Evolutionary conservation across 768 basidiomycete genomes (phyloP).

Genomic region (Pleurotus tuoliensis): DNA sequence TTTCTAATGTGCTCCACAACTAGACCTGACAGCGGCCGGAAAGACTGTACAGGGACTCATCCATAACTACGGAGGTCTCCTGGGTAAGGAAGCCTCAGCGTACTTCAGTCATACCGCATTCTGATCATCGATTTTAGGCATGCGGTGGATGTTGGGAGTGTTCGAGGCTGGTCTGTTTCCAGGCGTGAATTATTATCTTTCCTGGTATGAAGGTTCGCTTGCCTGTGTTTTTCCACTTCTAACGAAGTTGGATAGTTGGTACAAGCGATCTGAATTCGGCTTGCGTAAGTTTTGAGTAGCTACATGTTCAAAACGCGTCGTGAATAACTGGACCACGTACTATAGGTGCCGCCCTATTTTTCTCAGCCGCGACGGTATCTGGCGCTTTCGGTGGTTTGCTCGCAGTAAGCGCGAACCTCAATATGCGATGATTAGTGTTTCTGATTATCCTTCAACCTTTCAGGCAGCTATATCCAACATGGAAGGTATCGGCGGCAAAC

Average conservation of each 20-base stretch:
- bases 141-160: conserved; percentile 69
- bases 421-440: neutral
- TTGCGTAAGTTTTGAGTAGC: conserved; percentile 28
- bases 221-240: neutral
- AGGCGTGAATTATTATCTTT: conserved; percentile 69
- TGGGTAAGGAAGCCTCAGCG: conserved; percentile 38
- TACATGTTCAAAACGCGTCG: conserved; percentile 29
- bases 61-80: conserved; percentile 62
- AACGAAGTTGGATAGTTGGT: conserved; percentile 31
- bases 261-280: conserved; percentile 74
- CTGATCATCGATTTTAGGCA: conserved; percentile 32
- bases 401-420: conserved; percentile 38
- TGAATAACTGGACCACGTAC: conserved; percentile 37
- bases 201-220: conserved; percentile 44
- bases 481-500: conserved; percentile 65
- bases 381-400: conserved; percentile 82
- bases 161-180: conserved; percentile 71
- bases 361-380: conserved; percentile 73
- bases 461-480: conserved; percentile 67
- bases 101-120: neutral
- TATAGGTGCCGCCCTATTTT: conserved; percentile 54
- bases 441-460: conserved; percentile 5
- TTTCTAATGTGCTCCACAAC: neutral
- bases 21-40: conserved; percentile 11
- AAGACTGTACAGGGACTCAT: conserved; percentile 74